Percentiles rank a stretch among this genome's conserved stretches.
Conservation (phyloP, 2,329 filamentous ascomycete species). For the Sordariomycetes sp. region DNA sequence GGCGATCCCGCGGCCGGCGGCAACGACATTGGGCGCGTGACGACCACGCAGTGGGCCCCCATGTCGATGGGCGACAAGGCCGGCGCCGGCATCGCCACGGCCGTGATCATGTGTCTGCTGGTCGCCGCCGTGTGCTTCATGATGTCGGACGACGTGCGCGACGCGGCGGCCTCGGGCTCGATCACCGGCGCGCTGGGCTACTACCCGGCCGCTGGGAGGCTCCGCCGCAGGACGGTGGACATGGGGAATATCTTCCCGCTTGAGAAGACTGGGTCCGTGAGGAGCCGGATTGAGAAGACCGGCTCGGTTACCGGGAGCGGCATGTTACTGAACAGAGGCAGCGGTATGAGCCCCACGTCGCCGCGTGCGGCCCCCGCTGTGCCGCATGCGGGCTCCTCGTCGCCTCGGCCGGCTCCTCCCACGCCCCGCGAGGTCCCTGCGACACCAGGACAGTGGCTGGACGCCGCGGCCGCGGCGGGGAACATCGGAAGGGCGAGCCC, state of each 20-base stretch:
- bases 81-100: slow-evolving; percentile 56
- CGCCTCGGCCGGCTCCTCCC: not conserved
- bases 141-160: slow-evolving; percentile 33
- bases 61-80: slow-evolving; percentile 51
- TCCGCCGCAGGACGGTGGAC: not conserved
- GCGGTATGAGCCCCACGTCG: not conserved
- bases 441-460: not conserved
- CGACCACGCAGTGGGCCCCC: slow-evolving; percentile 1
- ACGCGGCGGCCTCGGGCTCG: slow-evolving; percentile 11
- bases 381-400: not conserved
- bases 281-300: too few relatives aligned
- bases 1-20: slow-evolving; percentile 34
- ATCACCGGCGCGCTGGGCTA: not conserved
- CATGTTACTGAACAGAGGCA: not conserved
- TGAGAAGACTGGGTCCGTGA: too few relatives aligned
- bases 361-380: not conserved
- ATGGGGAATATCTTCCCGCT: not conserved
- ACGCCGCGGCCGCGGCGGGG: not conserved
- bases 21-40: slow-evolving; percentile 19
- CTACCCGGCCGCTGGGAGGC: not conserved
- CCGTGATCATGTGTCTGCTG: slow-evolving; percentile 42
- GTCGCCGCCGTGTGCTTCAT: slow-evolving; percentile 41
- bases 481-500: not conserved
- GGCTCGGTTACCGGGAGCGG: not conserved
- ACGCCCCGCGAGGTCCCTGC: not conserved